phyloP scores from a whole-genome alignment of 345 rosid genomes.

The Hypericum androsaemum region DNA sequence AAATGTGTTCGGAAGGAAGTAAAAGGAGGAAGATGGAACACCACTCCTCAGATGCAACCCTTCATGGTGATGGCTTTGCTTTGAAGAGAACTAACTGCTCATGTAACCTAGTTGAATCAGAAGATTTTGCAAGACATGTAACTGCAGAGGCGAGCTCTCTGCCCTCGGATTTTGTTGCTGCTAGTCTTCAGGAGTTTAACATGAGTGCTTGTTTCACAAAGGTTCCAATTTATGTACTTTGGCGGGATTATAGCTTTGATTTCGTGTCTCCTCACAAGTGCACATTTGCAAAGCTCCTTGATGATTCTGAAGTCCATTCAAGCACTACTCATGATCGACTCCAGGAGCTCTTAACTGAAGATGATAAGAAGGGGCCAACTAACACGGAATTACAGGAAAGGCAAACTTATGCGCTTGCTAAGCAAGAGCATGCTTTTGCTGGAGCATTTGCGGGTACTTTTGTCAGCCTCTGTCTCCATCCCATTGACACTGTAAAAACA shows the following conservation, averaged over 20 bases:
- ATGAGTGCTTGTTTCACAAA: slow-evolving; percentile 19
- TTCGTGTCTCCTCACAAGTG: slow-evolving; percentile 21
- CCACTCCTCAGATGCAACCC: slow-evolving; percentile 20
- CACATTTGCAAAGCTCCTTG: slow-evolving; percentile 14
- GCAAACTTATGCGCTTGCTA: slow-evolving; percentile 33
- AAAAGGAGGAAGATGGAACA: slow-evolving; percentile 9
- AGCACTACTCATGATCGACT: slow-evolving; percentile 15
- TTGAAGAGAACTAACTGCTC: slow-evolving; percentile 13
- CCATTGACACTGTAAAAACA: slow-evolving; percentile 83
- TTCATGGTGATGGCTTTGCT: slow-evolving; percentile 15
- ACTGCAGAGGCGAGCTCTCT: slow-evolving; percentile 18
- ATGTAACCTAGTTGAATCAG: slow-evolving; percentile 19
- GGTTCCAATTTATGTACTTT: slow-evolving; percentile 21
- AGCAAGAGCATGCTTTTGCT: slow-evolving; percentile 83
- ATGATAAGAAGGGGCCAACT: slow-evolving; percentile 14
- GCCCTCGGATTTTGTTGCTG: slow-evolving; percentile 33
- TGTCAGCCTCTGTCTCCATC: slow-evolving; percentile 90
- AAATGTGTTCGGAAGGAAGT: slow-evolving; percentile 15
- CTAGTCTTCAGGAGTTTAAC: slow-evolving; percentile 24
- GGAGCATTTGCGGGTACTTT: slow-evolving; percentile 79
- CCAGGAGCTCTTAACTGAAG: slow-evolving; percentile 14
- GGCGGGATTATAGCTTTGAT: slow-evolving; percentile 25
- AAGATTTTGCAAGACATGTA: slow-evolving; percentile 18
- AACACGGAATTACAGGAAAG: slow-evolving; percentile 21
- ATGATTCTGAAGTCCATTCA: slow-evolving; percentile 17